Percentiles rank a stretch among this genome's conserved stretches.
These are phyloP conservation scores for Camellia sinensis DNA, from an alignment of 148 eudicot species.

Conservation along the genomic window DNA sequence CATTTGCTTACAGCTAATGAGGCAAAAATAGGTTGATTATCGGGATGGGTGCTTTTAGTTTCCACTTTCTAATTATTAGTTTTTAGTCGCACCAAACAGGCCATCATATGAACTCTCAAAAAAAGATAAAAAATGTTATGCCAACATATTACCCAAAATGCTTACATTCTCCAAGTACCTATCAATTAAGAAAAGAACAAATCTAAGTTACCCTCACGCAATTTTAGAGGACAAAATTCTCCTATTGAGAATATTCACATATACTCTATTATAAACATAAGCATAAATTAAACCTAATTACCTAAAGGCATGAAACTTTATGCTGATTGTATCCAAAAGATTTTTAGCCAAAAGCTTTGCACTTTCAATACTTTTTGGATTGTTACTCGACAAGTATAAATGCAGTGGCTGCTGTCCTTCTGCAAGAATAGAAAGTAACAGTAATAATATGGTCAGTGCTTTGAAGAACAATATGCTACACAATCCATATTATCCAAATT, in stretches of 20 bases:
- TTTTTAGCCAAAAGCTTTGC: slow-evolving; percentile 93
- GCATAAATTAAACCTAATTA: slow-evolving; percentile 25
- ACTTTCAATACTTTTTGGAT: slow-evolving; percentile 74
- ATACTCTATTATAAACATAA: neutral
- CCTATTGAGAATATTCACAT: neutral
- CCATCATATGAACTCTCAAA: neutral
- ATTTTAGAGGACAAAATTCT: neutral
- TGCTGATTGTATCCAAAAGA: slow-evolving; percentile 85
- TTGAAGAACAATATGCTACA: slow-evolving; percentile 11
- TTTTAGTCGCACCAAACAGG: no score
- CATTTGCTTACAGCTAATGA: no score
- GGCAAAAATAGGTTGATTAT: no score
- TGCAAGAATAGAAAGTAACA: slow-evolving; percentile 20
- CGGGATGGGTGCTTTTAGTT: no score
- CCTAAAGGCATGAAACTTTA: slow-evolving; percentile 82
- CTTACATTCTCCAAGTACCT: neutral
- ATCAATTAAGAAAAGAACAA: neutral
- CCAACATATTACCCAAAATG: neutral
- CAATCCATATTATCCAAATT: slow-evolving; percentile 2
- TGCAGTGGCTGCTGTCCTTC: slow-evolving; percentile 70
- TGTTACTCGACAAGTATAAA: slow-evolving; percentile 66
- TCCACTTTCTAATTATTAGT: no score
- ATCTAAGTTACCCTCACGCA: neutral
- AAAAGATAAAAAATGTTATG: neutral
- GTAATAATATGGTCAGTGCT: slow-evolving; percentile 7